phyloP scores from a whole-genome alignment of 768 basidiomycete species.

The Imleria badia region DNA sequence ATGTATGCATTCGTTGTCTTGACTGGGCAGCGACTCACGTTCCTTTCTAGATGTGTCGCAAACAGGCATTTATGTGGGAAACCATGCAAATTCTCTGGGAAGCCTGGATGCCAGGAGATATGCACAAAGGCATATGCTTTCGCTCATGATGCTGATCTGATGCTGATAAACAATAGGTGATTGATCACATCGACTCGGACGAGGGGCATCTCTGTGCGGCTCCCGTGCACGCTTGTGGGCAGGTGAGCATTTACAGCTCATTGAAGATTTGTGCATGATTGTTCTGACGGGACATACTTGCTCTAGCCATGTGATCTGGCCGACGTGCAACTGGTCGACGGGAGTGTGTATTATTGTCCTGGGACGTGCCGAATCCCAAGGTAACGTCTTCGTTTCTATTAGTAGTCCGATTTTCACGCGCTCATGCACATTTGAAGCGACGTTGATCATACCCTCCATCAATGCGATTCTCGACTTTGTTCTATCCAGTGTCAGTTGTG shows the following conservation, averaged over 20 bases:
- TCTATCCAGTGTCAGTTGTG: constrained; percentile 56
- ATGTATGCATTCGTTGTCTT: constrained; percentile 37
- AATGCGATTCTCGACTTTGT: no score
- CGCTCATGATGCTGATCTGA: background rate
- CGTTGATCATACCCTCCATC: constrained; percentile 41
- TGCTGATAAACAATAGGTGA: constrained; percentile 35
- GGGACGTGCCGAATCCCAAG: constrained; percentile 44
- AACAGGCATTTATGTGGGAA: constrained; percentile 57
- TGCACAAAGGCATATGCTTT: constrained; percentile 48
- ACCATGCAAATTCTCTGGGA: constrained; percentile 44
- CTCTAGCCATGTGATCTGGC: constrained; percentile 44
- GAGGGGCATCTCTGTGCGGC: constrained; percentile 55
- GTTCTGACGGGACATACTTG: no score
- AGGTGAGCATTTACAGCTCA: constrained; percentile 33
- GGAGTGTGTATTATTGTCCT: constrained; percentile 39
- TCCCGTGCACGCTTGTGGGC: constrained; percentile 52
- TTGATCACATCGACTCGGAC: constrained; percentile 43
- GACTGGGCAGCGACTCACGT: background rate
- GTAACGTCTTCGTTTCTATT: constrained; percentile 25
- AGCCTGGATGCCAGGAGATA: constrained; percentile 48
- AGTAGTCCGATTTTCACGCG: background rate
- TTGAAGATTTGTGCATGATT: no score
- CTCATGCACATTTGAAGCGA: constrained; percentile 36
- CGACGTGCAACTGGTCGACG: constrained; percentile 28
- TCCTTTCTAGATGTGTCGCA: constrained; percentile 45